Conservation (phyloP, 208 protist genomes). For the Trypanosoma platydactyli region DNA sequence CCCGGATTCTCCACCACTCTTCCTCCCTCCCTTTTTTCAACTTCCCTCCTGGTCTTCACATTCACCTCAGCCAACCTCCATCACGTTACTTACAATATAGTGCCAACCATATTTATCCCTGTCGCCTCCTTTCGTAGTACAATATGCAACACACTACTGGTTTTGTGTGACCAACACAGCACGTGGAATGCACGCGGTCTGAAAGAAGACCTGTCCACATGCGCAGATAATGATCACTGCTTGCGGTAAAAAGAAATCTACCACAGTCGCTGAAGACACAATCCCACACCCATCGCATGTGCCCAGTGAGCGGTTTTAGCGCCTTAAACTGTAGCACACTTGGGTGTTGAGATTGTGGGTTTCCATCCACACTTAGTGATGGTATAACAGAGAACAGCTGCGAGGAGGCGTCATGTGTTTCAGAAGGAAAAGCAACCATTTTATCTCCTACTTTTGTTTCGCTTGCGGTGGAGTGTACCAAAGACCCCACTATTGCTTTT, state of each 20-base stretch:
- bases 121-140: constrained; percentile 28
- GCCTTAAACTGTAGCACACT: constrained; percentile 39
- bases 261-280: constrained; percentile 79
- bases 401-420: constrained; percentile 10
- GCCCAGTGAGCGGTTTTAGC: constrained; percentile 66
- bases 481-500: no score
- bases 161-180: constrained; percentile 76
- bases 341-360: not conserved
- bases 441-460: not conserved
- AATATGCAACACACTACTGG: constrained; percentile 60
- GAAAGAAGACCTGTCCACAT: constrained; percentile 71
- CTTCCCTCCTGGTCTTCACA: not conserved
- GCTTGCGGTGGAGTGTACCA: not conserved
- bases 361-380: constrained; percentile 17
- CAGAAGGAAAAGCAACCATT: not conserved
- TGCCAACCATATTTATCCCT: not conserved
- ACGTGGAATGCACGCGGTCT: constrained; percentile 63
- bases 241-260: constrained; percentile 71
- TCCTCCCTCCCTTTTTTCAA: not conserved
- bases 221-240: constrained; percentile 74
- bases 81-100: not conserved
- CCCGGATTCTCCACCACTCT: no score
- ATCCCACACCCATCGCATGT: constrained; percentile 88
- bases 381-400: constrained; percentile 15
- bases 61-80: not conserved